These are phyloP conservation scores for Lanmaoa rubissima DNA, from an alignment of 768 basidiomycete genomes.

Conservation along the genomic window DNA sequence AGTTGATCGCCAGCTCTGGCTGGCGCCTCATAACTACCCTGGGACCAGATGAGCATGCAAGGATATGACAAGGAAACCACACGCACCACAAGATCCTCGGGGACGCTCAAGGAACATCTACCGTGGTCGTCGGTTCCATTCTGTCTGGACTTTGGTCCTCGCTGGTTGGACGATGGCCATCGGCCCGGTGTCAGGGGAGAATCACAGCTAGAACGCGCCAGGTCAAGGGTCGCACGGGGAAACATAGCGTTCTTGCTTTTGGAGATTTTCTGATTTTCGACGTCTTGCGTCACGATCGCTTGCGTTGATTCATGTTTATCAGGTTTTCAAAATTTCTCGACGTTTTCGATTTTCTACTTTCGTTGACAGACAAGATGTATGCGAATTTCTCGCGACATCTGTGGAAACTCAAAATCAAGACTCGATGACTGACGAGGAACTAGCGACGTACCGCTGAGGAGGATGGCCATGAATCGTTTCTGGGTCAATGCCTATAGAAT, in stretches of 20 bases:
- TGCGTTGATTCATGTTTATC: background rate
- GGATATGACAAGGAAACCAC: background rate
- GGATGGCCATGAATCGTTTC: conserved; percentile 6
- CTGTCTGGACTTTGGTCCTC: background rate
- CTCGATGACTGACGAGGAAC: background rate
- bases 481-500: conserved; percentile 2
- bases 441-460: background rate
- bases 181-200: background rate
- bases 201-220: background rate
- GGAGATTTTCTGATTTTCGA: background rate
- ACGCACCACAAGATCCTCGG: conserved; percentile 2
- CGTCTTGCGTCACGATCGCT: background rate
- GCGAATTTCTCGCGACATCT: background rate
- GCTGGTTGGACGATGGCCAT: background rate
- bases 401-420: background rate
- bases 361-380: background rate
- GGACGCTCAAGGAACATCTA: conserved; percentile 1
- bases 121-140: background rate
- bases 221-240: background rate
- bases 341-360: background rate
- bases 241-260: background rate
- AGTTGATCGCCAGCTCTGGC: conserved; percentile 12
- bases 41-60: background rate
- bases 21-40: conserved; percentile 9
- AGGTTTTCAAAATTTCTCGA: background rate